phyloP scores from a whole-genome alignment of 345 rosid genomes.

The Stellera chamaejasme region DNA sequence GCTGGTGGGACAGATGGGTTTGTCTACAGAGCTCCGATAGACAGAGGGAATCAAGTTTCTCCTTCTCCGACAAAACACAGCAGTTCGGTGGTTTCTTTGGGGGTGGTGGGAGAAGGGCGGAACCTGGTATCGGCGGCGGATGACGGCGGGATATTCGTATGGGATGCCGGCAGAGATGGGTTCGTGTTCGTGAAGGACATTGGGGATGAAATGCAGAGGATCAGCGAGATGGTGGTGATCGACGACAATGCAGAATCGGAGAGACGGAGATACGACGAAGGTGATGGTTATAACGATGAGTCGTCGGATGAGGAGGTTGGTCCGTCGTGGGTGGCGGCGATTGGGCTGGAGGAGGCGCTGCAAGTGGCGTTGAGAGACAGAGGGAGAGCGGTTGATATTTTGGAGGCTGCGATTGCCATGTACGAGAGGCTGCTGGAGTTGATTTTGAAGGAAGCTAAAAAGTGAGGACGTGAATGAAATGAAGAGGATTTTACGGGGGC shows the following conservation, averaged over 20 bases:
- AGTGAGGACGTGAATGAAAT: conserved; percentile 7
- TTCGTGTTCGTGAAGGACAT: conserved; percentile 12
- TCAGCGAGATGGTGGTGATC: conserved; percentile 28
- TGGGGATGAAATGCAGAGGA: conserved; percentile 14
- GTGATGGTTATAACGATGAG: conserved; percentile 3
- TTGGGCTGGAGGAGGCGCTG: conserved; percentile 19
- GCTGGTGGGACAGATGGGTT: conserved; percentile 37
- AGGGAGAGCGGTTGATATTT: conserved; percentile 28
- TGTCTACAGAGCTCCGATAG: conserved; percentile 23
- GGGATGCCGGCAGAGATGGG: conserved; percentile 23
- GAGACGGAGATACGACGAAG: neutral
- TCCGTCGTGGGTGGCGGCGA: conserved; percentile 10
- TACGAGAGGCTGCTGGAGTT: conserved; percentile 30
- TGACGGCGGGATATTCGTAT: conserved; percentile 27
- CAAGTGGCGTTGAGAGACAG: conserved; percentile 18
- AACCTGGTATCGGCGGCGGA: conserved; percentile 38
- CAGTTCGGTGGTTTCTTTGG: conserved; percentile 21
- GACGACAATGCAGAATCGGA: neutral
- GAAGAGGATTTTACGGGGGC: neutral
- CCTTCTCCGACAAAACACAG: conserved; percentile 21
- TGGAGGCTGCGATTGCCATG: conserved; percentile 31
- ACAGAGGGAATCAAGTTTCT: neutral
- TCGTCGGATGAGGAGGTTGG: conserved; percentile 12
- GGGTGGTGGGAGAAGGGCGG: conserved; percentile 19
- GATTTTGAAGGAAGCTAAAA: conserved; percentile 31